Percentiles rank a stretch among this genome's conserved stretches.
phyloP scores from a whole-genome alignment of 768 basidiomycete genomes.

The Trametopsis cervina region DNA sequence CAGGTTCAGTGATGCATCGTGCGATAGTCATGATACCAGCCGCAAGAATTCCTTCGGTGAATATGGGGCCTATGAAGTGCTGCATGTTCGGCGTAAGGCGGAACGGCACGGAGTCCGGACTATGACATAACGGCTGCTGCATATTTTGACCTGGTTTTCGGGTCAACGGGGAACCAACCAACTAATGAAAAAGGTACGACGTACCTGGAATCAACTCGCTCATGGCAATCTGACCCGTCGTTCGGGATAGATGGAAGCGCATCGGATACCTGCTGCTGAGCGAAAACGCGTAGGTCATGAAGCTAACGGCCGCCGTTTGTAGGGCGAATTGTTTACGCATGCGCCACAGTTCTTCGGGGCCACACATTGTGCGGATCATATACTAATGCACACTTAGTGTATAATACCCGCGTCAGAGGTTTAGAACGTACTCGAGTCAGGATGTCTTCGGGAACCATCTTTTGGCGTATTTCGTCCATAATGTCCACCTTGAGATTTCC shows the following conservation, averaged over 20 bases:
- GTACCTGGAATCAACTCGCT: constrained; percentile 84
- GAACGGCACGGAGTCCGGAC: constrained; percentile 91
- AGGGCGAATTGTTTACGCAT: constrained; percentile 96
- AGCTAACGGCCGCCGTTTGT: constrained; percentile 82
- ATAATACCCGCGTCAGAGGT: not conserved
- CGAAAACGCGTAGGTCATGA: constrained; percentile 86
- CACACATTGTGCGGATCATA: constrained; percentile 81
- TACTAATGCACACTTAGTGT: constrained; percentile 46
- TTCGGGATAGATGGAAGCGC: constrained; percentile 84
- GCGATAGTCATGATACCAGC: constrained; percentile 88
- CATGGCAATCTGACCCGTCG: constrained; percentile 88
- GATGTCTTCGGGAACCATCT: constrained; percentile 87
- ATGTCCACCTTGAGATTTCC: constrained; percentile 74
- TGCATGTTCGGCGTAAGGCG: constrained; percentile 96
- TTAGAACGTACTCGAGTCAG: constrained; percentile 60
- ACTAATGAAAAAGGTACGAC: too few species aligned
- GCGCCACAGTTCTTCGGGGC: constrained; percentile 84
- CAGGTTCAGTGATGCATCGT: constrained; percentile 84
- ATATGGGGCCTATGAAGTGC: constrained; percentile 80
- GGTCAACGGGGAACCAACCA: not conserved
- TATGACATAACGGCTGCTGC: constrained; percentile 37
- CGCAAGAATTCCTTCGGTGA: constrained; percentile 84
- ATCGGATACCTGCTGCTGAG: constrained; percentile 77
- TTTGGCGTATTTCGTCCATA: constrained; percentile 79
- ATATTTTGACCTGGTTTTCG: constrained; percentile 22